Conservation (phyloP, 352 stramenopile species). For the Blastocystis sp. region DNA sequence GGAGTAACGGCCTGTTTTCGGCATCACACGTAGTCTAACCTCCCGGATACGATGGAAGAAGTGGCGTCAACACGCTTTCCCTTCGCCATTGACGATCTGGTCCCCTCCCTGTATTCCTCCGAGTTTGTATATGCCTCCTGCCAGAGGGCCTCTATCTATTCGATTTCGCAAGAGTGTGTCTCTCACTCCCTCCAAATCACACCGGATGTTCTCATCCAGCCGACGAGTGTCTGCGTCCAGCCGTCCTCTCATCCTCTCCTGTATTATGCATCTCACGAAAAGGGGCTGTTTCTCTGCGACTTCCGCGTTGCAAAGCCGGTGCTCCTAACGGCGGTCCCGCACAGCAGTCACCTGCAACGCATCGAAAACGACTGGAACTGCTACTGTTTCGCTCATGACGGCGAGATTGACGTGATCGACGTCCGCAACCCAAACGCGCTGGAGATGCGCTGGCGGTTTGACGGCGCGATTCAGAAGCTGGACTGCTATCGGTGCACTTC, state of each 20-base stretch:
- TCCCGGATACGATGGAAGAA: slow-evolving; percentile 14
- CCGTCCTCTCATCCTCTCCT: slow-evolving; percentile 25
- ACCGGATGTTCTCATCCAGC: background rate
- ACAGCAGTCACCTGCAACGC: background rate
- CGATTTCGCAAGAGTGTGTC: background rate
- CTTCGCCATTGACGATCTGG: slow-evolving; percentile 45
- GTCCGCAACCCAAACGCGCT: slow-evolving; percentile 45
- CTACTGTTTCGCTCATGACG: background rate
- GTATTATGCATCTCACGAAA: slow-evolving; percentile 47
- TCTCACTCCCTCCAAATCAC: background rate
- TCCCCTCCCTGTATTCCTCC: slow-evolving; percentile 14
- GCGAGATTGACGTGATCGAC: slow-evolving; percentile 46
- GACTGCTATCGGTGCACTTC: slow-evolving; percentile 9
- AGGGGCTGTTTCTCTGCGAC: slow-evolving; percentile 35
- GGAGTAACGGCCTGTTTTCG: background rate
- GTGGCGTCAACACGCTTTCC: slow-evolving; percentile 8
- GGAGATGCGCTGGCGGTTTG: slow-evolving; percentile 35
- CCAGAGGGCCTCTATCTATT: slow-evolving; percentile 20
- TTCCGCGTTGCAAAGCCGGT: slow-evolving; percentile 8
- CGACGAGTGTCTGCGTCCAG: background rate
- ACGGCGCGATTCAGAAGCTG: slow-evolving; percentile 5
- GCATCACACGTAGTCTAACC: background rate
- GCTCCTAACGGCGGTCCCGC: background rate
- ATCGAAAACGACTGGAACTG: background rate
- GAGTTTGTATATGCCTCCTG: slow-evolving; percentile 31